Percentiles rank a stretch among this genome's conserved stretches.
These are phyloP conservation scores for Fusarium circinatum DNA, from an alignment of 2,329 filamentous ascomycete genomes.

Conservation along the genomic window DNA sequence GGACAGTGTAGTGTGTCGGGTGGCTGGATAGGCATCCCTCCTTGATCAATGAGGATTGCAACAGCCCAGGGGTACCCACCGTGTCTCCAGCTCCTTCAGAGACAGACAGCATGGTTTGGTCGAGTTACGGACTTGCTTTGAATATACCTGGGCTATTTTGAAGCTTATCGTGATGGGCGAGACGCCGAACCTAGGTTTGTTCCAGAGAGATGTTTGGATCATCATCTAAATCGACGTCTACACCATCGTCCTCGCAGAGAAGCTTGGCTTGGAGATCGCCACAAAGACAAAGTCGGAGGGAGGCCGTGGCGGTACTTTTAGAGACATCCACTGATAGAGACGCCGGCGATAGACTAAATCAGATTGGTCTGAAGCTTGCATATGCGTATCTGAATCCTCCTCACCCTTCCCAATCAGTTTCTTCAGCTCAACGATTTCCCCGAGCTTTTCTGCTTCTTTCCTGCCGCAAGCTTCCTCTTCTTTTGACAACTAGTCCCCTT, in stretches of 20 bases:
- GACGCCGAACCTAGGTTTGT: background rate
- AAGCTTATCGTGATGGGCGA: background rate
- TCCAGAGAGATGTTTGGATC: background rate
- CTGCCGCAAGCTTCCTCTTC: too few species aligned
- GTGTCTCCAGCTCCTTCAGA: background rate
- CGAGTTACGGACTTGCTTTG: background rate
- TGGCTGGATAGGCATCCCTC: background rate
- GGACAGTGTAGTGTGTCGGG: background rate
- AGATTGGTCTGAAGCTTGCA: too few species aligned
- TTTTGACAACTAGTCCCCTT: too few species aligned
- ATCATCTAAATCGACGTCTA: background rate
- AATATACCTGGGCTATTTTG: background rate
- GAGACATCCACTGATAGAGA: too few species aligned
- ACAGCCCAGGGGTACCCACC: background rate
- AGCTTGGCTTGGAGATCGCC: too few species aligned
- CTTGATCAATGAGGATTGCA: background rate
- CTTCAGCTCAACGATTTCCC: too few species aligned
- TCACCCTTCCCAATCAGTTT: too few species aligned
- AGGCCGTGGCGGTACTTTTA: too few species aligned
- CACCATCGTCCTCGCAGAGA: background rate
- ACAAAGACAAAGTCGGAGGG: too few species aligned
- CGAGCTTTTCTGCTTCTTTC: too few species aligned
- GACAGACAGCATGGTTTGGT: background rate
- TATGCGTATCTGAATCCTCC: too few species aligned
- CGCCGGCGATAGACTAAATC: too few species aligned